Conservation (phyloP, 805 yeast genomes). For the Dipodascopsis tothii region DNA sequence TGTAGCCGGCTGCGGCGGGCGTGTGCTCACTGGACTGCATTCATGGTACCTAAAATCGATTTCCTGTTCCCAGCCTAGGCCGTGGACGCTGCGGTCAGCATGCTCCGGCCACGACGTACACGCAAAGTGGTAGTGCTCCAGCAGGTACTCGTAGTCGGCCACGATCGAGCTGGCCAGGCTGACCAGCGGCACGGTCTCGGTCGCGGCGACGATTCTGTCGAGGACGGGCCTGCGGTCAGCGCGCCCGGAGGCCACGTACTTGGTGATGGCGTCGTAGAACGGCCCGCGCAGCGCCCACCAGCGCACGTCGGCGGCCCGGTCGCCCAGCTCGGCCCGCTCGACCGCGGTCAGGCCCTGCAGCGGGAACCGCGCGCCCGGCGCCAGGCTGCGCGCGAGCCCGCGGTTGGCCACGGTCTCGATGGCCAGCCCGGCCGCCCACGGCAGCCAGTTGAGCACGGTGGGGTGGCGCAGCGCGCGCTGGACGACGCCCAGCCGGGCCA, state of each 20-base stretch:
- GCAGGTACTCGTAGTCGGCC: constrained; percentile 34
- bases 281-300: constrained; percentile 39
- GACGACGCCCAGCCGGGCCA: not conserved
- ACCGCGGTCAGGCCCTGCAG: constrained; percentile 26
- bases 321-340: constrained; percentile 30
- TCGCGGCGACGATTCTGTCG: constrained; percentile 23
- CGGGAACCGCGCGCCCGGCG: constrained; percentile 1
- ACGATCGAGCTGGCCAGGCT: constrained; percentile 30
- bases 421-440: constrained; percentile 35
- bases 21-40: no score
- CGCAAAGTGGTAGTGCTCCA: constrained; percentile 35
- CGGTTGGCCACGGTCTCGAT: constrained; percentile 7
- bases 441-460: constrained; percentile 31
- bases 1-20: not conserved
- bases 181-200: constrained; percentile 31
- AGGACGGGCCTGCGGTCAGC: constrained; percentile 26
- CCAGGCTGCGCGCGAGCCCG: not conserved
- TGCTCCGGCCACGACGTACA: constrained; percentile 12
- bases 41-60: not conserved
- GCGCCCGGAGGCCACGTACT: constrained; percentile 4
- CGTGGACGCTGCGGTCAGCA: constrained; percentile 1
- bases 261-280: constrained; percentile 30
- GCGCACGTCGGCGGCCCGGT: constrained; percentile 28
- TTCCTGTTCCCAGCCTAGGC: not conserved
- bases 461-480: not conserved